phyloP scores from a whole-genome alignment of 2,329 filamentous ascomycete genomes.

The Phoma sp. region DNA sequence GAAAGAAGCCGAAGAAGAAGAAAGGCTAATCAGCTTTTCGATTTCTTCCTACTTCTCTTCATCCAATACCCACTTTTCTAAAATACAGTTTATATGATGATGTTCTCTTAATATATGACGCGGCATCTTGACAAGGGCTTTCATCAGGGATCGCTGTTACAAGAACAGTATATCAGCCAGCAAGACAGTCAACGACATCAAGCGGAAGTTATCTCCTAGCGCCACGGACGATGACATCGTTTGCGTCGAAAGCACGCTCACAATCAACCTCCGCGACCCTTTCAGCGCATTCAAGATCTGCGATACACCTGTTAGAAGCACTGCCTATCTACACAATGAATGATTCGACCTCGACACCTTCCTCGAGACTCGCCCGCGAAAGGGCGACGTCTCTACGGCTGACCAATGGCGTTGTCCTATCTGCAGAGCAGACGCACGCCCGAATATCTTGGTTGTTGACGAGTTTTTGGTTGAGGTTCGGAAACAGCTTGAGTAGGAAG shows the following conservation, averaged over 20 bases:
- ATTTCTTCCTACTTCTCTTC: too few relatives aligned
- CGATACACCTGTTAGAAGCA: conserved; percentile 74
- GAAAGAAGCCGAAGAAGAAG: too few relatives aligned
- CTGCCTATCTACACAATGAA: conserved; percentile 76
- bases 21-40: too few relatives aligned
- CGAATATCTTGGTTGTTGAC: conserved; percentile 74
- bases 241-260: conserved; percentile 50
- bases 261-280: conserved; percentile 57
- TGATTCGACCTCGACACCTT: conserved; percentile 91
- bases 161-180: conserved; percentile 50
- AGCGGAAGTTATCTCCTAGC: conserved; percentile 53
- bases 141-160: conserved; percentile 43
- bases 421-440: conserved; percentile 79
- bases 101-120: too few relatives aligned
- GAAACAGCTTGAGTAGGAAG: conserved; percentile 58
- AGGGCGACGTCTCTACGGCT: conserved; percentile 49
- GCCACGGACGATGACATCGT: conserved; percentile 59
- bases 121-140: conserved; percentile 58
- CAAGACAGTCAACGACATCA: conserved; percentile 66
- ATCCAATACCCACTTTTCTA: too few relatives aligned
- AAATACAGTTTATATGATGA: too few relatives aligned
- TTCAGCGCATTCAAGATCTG: conserved; percentile 62
- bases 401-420: conserved; percentile 90
- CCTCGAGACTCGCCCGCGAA: conserved; percentile 57
- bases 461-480: conserved; percentile 74